Percentiles rank a stretch among this genome's conserved stretches.
phyloP scores from a whole-genome alignment of 139 green algal species.

The Chlorokybus atmophyticus region DNA sequence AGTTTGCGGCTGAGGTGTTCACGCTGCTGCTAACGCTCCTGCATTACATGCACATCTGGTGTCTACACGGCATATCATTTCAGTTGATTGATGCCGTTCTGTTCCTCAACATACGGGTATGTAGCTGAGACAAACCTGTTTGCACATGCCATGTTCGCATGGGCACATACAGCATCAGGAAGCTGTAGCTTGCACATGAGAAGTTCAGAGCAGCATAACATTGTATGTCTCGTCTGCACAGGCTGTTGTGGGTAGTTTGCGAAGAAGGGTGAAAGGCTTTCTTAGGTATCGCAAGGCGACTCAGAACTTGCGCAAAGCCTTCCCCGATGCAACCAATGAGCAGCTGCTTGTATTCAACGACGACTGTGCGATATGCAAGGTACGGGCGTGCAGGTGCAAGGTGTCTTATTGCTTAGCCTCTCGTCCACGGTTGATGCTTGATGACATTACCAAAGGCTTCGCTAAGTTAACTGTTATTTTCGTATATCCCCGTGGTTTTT shows the following conservation, averaged over 20 bases:
- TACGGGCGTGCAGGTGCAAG: not conserved
- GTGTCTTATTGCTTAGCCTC: not conserved
- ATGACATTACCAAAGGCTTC: not conserved
- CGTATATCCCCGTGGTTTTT: not conserved
- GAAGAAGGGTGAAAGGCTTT: conserved; percentile 4
- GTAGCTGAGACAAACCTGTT: conserved; percentile 1
- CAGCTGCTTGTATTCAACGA: conserved; percentile 22
- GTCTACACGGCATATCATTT: conserved; percentile 27
- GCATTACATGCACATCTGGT: conserved; percentile 29
- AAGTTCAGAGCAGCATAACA: not conserved
- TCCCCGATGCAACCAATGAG: conserved; percentile 16
- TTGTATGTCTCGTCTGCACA: not conserved
- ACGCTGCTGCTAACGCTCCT: conserved; percentile 22
- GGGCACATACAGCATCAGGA: not conserved
- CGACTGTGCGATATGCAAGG: conserved; percentile 34
- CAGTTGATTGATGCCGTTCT: conserved; percentile 28
- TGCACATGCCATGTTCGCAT: not conserved
- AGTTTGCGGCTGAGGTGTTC: conserved; percentile 20
- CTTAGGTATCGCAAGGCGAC: conserved; percentile 15
- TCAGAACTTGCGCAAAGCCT: conserved; percentile 15
- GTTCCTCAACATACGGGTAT: conserved; percentile 31
- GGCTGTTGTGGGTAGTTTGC: conserved; percentile 3
- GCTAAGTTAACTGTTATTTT: not conserved
- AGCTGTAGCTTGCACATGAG: not conserved
- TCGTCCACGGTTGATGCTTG: not conserved